Percentiles rank a stretch among this genome's conserved stretches.
phyloP scores from a whole-genome alignment of 495 filamentous ascomycete genomes.

The Margaritispora aquatica region DNA sequence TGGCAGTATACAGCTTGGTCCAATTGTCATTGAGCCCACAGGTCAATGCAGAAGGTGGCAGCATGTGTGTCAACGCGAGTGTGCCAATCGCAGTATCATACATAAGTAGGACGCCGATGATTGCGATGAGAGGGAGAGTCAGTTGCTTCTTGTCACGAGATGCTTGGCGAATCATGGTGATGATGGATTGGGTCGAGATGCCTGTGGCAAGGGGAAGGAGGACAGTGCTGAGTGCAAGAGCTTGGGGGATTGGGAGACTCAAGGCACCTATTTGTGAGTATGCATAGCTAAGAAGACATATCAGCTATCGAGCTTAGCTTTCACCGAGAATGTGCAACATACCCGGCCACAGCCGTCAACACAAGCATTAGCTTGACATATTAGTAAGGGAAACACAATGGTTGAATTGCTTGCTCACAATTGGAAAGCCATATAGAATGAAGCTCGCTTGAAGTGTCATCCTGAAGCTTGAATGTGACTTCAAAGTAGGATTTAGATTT shows the following conservation, averaged over 20 bases:
- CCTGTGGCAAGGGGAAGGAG: slow-evolving; percentile 45
- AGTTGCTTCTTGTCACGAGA: slow-evolving; percentile 23
- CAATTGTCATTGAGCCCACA: slow-evolving; percentile 51
- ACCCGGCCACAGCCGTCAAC: slow-evolving; percentile 19
- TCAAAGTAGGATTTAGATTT: too few species aligned
- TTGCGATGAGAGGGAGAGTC: slow-evolving; percentile 33
- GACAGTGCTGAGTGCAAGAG: slow-evolving; percentile 40
- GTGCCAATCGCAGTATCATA: slow-evolving; percentile 42
- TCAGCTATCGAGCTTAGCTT: not conserved
- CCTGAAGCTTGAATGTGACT: not conserved
- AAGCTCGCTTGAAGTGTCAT: slow-evolving; percentile 1
- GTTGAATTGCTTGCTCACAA: slow-evolving; percentile 11
- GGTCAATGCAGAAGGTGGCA: slow-evolving; percentile 24
- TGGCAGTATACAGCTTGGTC: slow-evolving; percentile 39
- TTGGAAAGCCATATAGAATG: slow-evolving; percentile 1
- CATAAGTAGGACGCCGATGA: slow-evolving; percentile 51
- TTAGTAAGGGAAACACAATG: slow-evolving; percentile 2
- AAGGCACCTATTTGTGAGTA: slow-evolving; percentile 39
- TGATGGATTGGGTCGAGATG: slow-evolving; percentile 30
- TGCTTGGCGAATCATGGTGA: slow-evolving; percentile 14
- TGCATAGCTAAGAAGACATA: slow-evolving; percentile 34
- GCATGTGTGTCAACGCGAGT: slow-evolving; percentile 19
- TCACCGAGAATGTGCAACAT: not conserved
- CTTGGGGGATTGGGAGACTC: slow-evolving; percentile 43
- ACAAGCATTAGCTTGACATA: slow-evolving; percentile 9